Evolutionary conservation across 2,329 filamentous ascomycete genomes (phyloP), one percentile per base, ranked within the genome.

Genomic region (Periconia sp.): DNA sequence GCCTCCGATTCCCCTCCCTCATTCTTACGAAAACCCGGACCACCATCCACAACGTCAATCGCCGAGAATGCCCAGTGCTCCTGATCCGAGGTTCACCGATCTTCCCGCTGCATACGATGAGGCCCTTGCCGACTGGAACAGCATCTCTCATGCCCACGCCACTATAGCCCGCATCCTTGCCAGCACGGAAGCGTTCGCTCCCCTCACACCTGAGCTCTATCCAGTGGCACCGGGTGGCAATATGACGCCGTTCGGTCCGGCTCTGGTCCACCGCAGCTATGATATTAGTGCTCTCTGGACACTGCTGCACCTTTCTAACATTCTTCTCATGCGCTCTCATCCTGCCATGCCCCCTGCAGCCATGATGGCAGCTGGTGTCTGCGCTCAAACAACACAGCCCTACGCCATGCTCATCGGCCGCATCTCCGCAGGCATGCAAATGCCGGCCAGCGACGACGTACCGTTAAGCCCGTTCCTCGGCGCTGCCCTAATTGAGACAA

Each of bases 321-420:
- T 97, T 43, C 80, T 92, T 40, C 79, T 94, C n/a, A 78, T 92
- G 46, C 82, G 94, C 23, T 79, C 85, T 1, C 92, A 96, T 56
- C 94, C 94, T 0, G 82, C 82, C 17, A 96, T 96, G 91, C 92
- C 92, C 1, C 90, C 92, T 0, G 85, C 92, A 7, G 88, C 91
- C 24, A 91, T 95, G 83, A 82, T 91, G 58, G 91, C 94, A 3
- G 90, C 90, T 0, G 87, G 86, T 6, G 79, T 95, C 51, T 84
- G 88, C 8, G 89, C 90, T 1, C 75, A 75, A 11, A 81, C 87
- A 36, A 96, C 92, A 1, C 82, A 79, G 3, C 73, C 73, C 0
- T 88, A 84, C 68, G 88, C 91, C 1, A 84, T 84, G 48, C 79
- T 86, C 51, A 84, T 96, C 45, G 92, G 90, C 6, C 84, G 87